Base-by-base conservation (phyloP, 768 basidiomycete species). In the Lactarius vividus region DNA sequence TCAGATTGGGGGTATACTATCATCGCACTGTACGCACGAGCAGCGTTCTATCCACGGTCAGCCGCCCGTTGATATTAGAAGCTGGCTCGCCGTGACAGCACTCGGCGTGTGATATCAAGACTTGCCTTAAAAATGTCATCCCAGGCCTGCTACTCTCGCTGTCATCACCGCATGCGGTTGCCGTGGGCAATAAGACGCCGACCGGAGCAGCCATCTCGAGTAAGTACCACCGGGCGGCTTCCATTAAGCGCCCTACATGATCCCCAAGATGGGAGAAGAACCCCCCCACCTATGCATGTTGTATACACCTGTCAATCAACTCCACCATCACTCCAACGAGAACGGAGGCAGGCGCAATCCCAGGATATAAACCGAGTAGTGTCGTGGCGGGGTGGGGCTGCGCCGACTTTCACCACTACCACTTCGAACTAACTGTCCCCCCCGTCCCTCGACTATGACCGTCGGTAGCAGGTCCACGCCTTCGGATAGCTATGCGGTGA, bases 401-500 rank as follows among this genome's bases (percentile, higher is more conserved):
- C n/a, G n/a, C n/a, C n/a, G 16, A 49, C n/a, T 49, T n/a, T 46
- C 11, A 23, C 44, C n/a, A 46, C 44, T n/a, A 23, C 11, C 23
- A 15, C n/a, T 23, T 26, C 10, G 42, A n/a, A 20, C 42, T n/a
- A 8, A 4, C n/a, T 44, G 8, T 9, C 9, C 8, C 15, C 35
- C 13, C 33, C 33, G 9, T 8, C 39, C 20, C 44, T 26, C 23
- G 23, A n/a, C 26, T 23, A 65, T 65, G 59, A 59, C 54, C 15
- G 15, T 37, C 23, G 2, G 28, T 29, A 6, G 2, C 20, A 56
- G 49, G 3, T 10, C 55, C 6, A 33, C n/a, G 15, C 39, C 56
- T n/a, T 33, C n/a, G 9, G 29, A 37, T 6, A n/a, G 49, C 4
- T 61, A 52, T 42, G 44, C 40, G 4, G 61, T 66, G 56, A 66